A percentile compares a stretch with the other conserved stretches of the same genome.
Evolutionary conservation across 1,284 basidiomycete species (phyloP).

Genomic region (Apiotrichum porosum): DNA sequence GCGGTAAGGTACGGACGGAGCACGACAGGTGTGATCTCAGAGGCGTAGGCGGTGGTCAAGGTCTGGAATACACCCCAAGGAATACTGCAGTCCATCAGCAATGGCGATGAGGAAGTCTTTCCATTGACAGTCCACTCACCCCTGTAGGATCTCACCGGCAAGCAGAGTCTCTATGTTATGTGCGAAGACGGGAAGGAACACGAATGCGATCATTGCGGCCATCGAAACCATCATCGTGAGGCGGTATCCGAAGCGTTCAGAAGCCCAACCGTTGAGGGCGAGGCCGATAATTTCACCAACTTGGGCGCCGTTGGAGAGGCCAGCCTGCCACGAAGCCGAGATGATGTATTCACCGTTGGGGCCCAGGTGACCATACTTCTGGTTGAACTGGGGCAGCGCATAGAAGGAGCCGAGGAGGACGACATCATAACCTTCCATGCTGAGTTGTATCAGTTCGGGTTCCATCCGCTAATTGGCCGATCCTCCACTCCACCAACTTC

Average conservation of each 20-base stretch:
- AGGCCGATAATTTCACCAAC: conserved; percentile 34
- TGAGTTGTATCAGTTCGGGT: too few species aligned
- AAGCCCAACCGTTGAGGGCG: conserved; percentile 28
- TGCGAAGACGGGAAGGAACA: conserved; percentile 39
- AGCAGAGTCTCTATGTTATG: too few species aligned
- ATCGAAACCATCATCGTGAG: conserved; percentile 41
- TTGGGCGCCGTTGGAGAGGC: conserved; percentile 37
- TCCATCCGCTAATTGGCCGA: too few species aligned
- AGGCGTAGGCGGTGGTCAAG: conserved; percentile 52
- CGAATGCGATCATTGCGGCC: conserved; percentile 26
- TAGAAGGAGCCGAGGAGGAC: conserved; percentile 19
- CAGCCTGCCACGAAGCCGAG: conserved; percentile 49
- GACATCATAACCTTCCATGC: not conserved
- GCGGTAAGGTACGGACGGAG: conserved; percentile 30
- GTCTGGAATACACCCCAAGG: conserved; percentile 23
- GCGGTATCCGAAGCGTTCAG: conserved; percentile 45
- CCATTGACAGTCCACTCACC: too few species aligned
- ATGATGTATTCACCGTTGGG: conserved; percentile 7
- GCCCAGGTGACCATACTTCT: conserved; percentile 20
- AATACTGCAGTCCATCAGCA: too few species aligned
- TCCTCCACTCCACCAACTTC: too few species aligned
- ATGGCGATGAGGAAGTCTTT: too few species aligned
- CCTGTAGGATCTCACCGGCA: too few species aligned
- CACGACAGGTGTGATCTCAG: conserved; percentile 49
- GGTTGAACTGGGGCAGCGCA: conserved; percentile 27